Conservation (phyloP, 192 early-diverging fungal genomes). For the Dispira simplex region DNA sequence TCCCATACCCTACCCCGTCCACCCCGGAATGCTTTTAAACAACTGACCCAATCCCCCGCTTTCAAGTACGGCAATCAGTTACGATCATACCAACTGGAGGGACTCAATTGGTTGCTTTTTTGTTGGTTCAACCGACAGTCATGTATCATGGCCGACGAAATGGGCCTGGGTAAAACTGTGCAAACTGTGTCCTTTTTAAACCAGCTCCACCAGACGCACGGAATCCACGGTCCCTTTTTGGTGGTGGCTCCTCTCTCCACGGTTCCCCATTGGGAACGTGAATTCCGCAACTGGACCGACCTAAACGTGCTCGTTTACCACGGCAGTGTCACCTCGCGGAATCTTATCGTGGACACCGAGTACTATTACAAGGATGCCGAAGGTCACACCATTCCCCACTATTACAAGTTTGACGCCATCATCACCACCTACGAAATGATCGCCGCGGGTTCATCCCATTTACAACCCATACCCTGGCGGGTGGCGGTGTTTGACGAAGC, state of each 20-base stretch:
- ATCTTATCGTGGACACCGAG: slow-evolving; percentile 68
- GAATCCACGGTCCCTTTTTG: slow-evolving; percentile 44
- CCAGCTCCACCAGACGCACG: slow-evolving; percentile 41
- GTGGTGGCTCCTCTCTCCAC: slow-evolving; percentile 65
- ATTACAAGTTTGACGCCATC: slow-evolving; percentile 42
- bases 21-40: slow-evolving; percentile 30
- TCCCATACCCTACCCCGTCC: slow-evolving; percentile 23
- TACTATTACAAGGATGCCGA: slow-evolving; percentile 48
- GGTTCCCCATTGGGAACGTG: slow-evolving; percentile 67
- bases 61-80: slow-evolving; percentile 43
- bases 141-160: slow-evolving; percentile 61
- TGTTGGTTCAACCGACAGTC: slow-evolving; percentile 64
- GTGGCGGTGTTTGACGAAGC: slow-evolving; percentile 71
- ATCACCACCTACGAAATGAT: slow-evolving; percentile 33
- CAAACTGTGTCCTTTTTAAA: slow-evolving; percentile 48
- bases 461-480: slow-evolving; percentile 55
- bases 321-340: slow-evolving; percentile 48
- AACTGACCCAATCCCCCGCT: slow-evolving; percentile 45
- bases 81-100: slow-evolving; percentile 81
- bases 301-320: slow-evolving; percentile 60
- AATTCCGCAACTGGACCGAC: slow-evolving; percentile 47
- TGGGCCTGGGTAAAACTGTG: slow-evolving; percentile 54
- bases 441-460: slow-evolving; percentile 39
- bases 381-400: slow-evolving; percentile 27
- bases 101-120: slow-evolving; percentile 79